These are phyloP conservation scores for Phlyctochytrium bullatum DNA, from an alignment of 192 early-diverging fungal species.

Conservation along the genomic window DNA sequence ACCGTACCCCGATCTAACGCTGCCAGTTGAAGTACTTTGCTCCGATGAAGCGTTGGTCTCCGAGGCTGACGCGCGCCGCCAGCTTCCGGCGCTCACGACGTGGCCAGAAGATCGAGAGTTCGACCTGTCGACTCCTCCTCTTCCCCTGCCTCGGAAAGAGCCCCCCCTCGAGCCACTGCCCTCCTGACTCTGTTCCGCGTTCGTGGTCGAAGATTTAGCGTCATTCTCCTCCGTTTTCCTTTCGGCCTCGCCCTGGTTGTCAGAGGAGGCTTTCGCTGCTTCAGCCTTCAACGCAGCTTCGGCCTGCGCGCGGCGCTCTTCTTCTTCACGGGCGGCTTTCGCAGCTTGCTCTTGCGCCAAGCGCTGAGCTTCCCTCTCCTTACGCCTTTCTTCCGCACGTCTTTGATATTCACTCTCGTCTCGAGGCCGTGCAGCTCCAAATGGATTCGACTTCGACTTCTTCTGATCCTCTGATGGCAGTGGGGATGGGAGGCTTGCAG, in stretches of 20 bases:
- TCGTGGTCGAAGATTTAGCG: not conserved
- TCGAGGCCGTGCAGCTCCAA: constrained; percentile 50
- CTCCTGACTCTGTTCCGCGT: constrained; percentile 8
- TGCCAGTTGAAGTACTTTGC: too few species aligned
- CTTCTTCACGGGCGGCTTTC: constrained; percentile 25
- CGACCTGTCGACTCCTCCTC: not conserved
- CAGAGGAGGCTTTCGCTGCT: constrained; percentile 17
- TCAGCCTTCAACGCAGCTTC: constrained; percentile 2
- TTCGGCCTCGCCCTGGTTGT: constrained; percentile 7
- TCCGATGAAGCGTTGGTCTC: too few species aligned
- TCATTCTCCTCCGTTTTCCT: constrained; percentile 6
- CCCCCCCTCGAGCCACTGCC: not conserved
- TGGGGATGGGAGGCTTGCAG: constrained; percentile 3
- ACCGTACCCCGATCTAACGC: too few species aligned
- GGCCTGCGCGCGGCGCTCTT: not conserved
- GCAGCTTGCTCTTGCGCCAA: constrained; percentile 31
- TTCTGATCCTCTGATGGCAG: constrained; percentile 17
- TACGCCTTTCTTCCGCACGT: constrained; percentile 48
- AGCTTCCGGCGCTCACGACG: not conserved
- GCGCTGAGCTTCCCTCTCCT: constrained; percentile 42
- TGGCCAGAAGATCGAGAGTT: too few species aligned
- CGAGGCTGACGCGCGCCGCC: not conserved
- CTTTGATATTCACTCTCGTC: constrained; percentile 53
- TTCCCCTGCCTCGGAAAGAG: not conserved
- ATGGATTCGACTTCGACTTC: constrained; percentile 53